phyloP scores from a whole-genome alignment of 768 basidiomycete species.

The Wakefieldia striispora region DNA sequence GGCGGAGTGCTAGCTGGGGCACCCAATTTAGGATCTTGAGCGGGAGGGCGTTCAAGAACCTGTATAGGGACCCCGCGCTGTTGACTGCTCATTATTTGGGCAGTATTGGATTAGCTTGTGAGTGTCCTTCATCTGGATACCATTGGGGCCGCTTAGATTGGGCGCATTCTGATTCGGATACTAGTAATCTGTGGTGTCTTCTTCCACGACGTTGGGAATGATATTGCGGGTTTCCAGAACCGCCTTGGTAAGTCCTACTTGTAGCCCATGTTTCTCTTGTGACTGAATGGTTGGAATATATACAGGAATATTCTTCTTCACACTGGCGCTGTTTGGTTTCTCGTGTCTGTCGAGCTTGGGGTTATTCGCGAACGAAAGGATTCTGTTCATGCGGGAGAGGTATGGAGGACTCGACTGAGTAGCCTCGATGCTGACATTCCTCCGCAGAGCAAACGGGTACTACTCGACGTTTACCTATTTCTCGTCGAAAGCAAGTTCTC shows the following conservation, averaged over 20 bases:
- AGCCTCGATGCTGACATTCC: background rate
- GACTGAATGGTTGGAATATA: background rate
- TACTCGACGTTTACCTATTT: slow-evolving; percentile 98
- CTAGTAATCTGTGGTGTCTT: slow-evolving; percentile 91
- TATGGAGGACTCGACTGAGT: slow-evolving; percentile 32
- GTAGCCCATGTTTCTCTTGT: background rate
- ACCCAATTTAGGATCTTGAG: slow-evolving; percentile 95
- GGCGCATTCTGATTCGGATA: background rate
- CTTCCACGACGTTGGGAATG: slow-evolving; percentile 85
- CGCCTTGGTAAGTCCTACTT: slow-evolving; percentile 58
- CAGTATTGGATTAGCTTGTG: slow-evolving; percentile 79
- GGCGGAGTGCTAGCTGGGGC: slow-evolving; percentile 79
- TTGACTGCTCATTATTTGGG: slow-evolving; percentile 89
- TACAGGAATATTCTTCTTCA: slow-evolving; percentile 92
- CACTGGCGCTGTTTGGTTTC: slow-evolving; percentile 94
- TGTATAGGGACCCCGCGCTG: slow-evolving; percentile 92
- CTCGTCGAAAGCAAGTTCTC: slow-evolving; percentile 69
- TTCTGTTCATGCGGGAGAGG: slow-evolving; percentile 98
- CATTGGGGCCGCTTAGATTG: background rate
- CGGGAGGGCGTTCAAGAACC: slow-evolving; percentile 95
- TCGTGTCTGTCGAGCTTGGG: slow-evolving; percentile 93
- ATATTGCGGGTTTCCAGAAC: slow-evolving; percentile 97
- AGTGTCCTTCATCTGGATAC: slow-evolving; percentile 31
- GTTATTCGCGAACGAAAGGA: slow-evolving; percentile 91
- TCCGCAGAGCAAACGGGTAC: slow-evolving; percentile 86